A percentile compares a stretch with the other conserved stretches of the same genome.
These are phyloP conservation scores for Vicia faba DNA, from an alignment of 306 rosid species.

Conservation along the genomic window DNA sequence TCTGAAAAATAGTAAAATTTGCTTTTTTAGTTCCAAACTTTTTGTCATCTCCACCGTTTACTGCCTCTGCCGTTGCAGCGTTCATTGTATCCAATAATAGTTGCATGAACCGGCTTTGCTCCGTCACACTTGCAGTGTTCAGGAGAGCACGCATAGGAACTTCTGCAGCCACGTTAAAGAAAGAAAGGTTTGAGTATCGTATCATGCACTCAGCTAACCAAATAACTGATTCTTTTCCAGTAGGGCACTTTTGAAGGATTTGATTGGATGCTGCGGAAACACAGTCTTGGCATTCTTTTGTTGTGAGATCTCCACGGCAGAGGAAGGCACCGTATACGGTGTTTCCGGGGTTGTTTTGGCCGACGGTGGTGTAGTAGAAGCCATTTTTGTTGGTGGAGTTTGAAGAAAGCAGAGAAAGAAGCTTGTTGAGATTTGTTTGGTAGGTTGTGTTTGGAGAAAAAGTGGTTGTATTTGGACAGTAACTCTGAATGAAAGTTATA, in stretches of 20 bases:
- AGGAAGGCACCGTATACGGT: conserved; percentile 37
- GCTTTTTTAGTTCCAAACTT: conserved; percentile 41
- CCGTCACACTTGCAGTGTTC: background rate
- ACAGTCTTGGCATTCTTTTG: conserved; percentile 27
- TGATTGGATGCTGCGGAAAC: conserved; percentile 27
- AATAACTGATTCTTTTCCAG: conserved; percentile 11
- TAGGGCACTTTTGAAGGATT: conserved; percentile 1
- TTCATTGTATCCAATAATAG: conserved; percentile 17
- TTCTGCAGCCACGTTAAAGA: conserved; percentile 15
- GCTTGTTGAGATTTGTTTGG: conserved; percentile 28
- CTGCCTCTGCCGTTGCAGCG: background rate
- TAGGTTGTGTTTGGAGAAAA: conserved; percentile 22
- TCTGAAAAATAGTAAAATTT: conserved; percentile 8
- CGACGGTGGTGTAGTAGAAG: conserved; percentile 24
- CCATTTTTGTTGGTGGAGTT: conserved; percentile 33
- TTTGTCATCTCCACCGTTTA: conserved; percentile 16
- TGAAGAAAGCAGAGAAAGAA: conserved; percentile 28
- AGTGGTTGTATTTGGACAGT: conserved; percentile 33
- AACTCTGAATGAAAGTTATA: background rate
- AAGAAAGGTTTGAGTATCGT: conserved; percentile 38
- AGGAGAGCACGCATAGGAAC: fast-evolving
- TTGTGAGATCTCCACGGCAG: conserved; percentile 41
- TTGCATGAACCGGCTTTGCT: conserved; percentile 19
- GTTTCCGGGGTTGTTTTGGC: background rate
- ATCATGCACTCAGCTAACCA: conserved; percentile 47